These are phyloP conservation scores for Phlebopus sp. DNA, from an alignment of 1,284 basidiomycete genomes.

Conservation along the genomic window DNA sequence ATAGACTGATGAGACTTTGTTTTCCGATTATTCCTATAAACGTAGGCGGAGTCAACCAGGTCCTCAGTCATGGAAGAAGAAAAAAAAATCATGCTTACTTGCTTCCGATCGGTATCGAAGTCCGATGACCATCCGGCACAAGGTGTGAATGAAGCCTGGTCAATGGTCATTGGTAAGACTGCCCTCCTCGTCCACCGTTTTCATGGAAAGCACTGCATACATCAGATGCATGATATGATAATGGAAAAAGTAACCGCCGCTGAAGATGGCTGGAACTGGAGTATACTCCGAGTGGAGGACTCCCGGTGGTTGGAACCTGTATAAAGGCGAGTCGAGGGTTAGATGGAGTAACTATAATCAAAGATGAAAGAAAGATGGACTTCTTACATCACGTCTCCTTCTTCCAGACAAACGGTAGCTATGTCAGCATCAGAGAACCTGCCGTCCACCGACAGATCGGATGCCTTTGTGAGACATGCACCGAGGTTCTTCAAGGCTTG, in stretches of 20 bases:
- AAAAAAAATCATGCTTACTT: too few species aligned
- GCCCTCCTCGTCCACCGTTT: rapidly evolving
- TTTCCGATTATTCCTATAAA: too few species aligned
- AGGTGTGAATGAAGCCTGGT: not conserved
- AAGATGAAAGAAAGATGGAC: not conserved
- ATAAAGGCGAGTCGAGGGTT: too few species aligned
- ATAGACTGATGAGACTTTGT: too few species aligned
- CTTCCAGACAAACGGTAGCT: slow-evolving; percentile 8
- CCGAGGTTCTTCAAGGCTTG: too few species aligned
- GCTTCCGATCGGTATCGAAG: slow-evolving; percentile 7
- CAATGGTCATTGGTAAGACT: slow-evolving; percentile 5
- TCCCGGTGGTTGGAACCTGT: slow-evolving; percentile 10
- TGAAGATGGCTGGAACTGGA: slow-evolving; percentile 6
- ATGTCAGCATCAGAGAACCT: not conserved
- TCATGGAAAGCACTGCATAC: rapidly evolving
- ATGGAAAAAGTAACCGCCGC: slow-evolving; percentile 10
- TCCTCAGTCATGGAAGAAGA: too few species aligned
- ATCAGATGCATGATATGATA: slow-evolving; percentile 12
- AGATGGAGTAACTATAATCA: too few species aligned
- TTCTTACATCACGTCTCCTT: slow-evolving; percentile 11
- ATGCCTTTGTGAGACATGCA: too few species aligned
- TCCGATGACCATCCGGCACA: slow-evolving; percentile 9
- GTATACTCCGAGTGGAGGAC: slow-evolving; percentile 10
- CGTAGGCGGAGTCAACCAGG: too few species aligned
- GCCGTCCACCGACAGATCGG: not conserved